Evolutionary conservation across 2,329 filamentous ascomycete genomes (phyloP), one percentile per base, ranked within the genome.

Genomic region (Alternaria alternata): DNA sequence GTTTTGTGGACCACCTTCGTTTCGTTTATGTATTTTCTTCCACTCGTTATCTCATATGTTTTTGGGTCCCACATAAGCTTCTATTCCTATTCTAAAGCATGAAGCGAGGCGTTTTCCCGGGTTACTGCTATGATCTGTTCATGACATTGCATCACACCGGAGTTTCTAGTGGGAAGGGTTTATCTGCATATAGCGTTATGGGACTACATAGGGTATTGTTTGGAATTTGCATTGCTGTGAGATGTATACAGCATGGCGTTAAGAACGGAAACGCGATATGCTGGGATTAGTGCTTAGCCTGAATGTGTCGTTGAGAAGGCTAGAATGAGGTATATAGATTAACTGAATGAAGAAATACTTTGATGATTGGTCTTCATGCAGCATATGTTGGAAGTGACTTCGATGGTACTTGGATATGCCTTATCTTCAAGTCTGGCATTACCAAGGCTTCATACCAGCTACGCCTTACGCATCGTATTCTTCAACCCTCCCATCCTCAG

Each of bases 81-180:
- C 22, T 12, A 18, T 47, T 49, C 20, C 28, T 18, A 11, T 18
- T 55, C 28, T 34, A 38, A 22, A 57, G 57, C 57, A 60, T 60
- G 57, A 51, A 57, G 57, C 57, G 36, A 30, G 57, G 57, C 57
- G 57, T 60, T 60, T 44, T 60, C 57, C 53, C 53, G 57, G 57
- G 47, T 57, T 32, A 57, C 42, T 60, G 53, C 57, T 57, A 60
- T 60, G 57, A 60, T 60, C 57, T 52, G 39, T 26, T 60, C 30
- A 60, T 28, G 57, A 60, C 57, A 60, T 60, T 39, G 57, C 57
- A 60, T 60, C 42, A 57, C 57, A 57, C 57, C 57, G 57, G 57
- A 57, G 57, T 60, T 60, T 57, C 16, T 59, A 46, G 36, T 51
- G 16, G 32, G 14, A 44, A 20, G 34, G 38, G 5, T 56, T 42